phyloP scores from a whole-genome alignment of 176 grass and related monocot species.

The Bothriochloa decipiens region DNA sequence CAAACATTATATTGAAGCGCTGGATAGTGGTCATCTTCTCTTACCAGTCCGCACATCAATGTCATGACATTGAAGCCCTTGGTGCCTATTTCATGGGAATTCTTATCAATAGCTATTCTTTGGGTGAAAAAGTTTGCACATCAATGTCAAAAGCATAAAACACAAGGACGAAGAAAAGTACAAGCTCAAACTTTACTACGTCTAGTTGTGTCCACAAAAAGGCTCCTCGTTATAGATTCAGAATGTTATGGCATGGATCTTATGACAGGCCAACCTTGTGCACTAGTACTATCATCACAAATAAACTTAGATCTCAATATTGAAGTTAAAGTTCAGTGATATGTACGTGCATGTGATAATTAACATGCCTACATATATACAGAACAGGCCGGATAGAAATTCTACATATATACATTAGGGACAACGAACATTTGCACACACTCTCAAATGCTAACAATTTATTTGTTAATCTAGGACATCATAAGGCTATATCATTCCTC shows the following conservation, averaged over 20 bases:
- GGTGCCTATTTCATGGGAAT: background rate
- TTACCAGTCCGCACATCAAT: too few species aligned
- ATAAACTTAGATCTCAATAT: slow-evolving; percentile 19
- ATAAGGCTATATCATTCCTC: slow-evolving; percentile 43
- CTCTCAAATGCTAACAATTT: slow-evolving; percentile 11
- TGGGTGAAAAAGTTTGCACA: background rate
- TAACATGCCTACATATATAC: slow-evolving; percentile 30
- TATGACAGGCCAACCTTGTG: background rate
- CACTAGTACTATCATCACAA: background rate
- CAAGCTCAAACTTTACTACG: background rate
- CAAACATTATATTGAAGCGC: background rate
- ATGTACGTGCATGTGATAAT: slow-evolving; percentile 9
- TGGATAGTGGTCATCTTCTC: background rate
- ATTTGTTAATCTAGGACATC: slow-evolving; percentile 23
- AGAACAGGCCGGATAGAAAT: background rate
- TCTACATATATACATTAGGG: slow-evolving; percentile 6
- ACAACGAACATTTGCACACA: slow-evolving; percentile 17
- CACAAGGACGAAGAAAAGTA: slow-evolving; percentile 1
- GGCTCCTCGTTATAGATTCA: background rate
- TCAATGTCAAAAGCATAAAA: background rate
- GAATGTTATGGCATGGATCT: background rate
- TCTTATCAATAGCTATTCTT: slow-evolving; percentile 1
- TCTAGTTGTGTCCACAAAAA: background rate
- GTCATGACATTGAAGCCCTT: too few species aligned
- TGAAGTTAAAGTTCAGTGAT: background rate